Percentiles rank a stretch among this genome's conserved stretches.
These are phyloP conservation scores for Aschersonia sp. DNA, from an alignment of 2,329 filamentous ascomycete genomes.

Conservation along the genomic window DNA sequence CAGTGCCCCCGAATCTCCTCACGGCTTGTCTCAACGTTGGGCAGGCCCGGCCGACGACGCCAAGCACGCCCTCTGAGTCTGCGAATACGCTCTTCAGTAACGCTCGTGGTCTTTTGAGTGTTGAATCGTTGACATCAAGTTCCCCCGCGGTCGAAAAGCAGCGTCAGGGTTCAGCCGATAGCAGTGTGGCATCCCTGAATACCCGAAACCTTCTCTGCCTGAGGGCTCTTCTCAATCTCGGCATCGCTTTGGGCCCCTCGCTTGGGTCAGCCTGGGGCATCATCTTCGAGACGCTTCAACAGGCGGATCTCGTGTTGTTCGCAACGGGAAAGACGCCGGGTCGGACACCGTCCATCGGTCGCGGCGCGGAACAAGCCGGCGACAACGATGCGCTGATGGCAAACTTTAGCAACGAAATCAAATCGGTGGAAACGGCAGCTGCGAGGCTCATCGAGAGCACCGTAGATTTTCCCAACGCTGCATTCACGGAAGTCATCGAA, in stretches of 20 bases:
- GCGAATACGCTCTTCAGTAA: constrained; percentile 51
- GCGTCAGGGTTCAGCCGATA: constrained; percentile 44
- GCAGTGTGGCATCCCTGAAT: constrained; percentile 45
- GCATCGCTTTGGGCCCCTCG: constrained; percentile 84
- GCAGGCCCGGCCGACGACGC: constrained; percentile 24
- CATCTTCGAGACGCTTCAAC: constrained; percentile 78
- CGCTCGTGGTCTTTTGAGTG: constrained; percentile 56
- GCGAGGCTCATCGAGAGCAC: constrained; percentile 83
- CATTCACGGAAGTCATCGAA: constrained; percentile 64
- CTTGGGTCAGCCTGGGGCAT: constrained; percentile 79
- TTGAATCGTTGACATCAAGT: constrained; percentile 51
- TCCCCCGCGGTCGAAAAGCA: constrained; percentile 43
- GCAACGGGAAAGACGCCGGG: constrained; percentile 41
- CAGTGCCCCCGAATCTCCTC: constrained; percentile 69
- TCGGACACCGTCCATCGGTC: constrained; percentile 31
- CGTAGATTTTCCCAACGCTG: constrained; percentile 69
- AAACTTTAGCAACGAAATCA: constrained; percentile 67
- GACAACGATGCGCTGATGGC: constrained; percentile 37
- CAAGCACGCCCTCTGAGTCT: constrained; percentile 31
- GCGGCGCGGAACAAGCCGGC: constrained; percentile 29
- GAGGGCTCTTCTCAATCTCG: constrained; percentile 81
- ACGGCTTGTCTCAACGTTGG: constrained; percentile 42
- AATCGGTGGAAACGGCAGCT: constrained; percentile 78
- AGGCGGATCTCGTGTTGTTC: constrained; percentile 78
- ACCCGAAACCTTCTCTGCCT: constrained; percentile 84